phyloP scores from a whole-genome alignment of 345 rosid species.

The Reutealis trisperma region DNA sequence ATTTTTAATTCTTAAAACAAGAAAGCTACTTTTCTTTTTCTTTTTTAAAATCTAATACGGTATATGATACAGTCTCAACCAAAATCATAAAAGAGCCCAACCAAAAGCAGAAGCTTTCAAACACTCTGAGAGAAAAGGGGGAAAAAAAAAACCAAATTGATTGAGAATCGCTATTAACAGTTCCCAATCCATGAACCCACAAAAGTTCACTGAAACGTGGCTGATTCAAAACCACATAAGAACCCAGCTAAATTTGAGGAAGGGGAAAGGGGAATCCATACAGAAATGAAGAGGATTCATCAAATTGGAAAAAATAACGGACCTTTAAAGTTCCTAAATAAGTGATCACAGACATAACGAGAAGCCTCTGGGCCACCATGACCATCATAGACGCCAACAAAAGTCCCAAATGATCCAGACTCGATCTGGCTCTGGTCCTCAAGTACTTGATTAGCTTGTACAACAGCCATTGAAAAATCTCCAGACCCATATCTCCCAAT shows the following conservation, averaged over 20 bases:
- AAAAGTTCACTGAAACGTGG: slow-evolving; percentile 2
- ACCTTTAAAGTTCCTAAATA: slow-evolving; percentile 81
- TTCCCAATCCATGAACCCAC: slow-evolving; percentile 9
- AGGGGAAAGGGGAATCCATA: not conserved
- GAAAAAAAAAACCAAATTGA: not conserved
- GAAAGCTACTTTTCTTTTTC: not conserved
- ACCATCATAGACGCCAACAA: slow-evolving; percentile 89
- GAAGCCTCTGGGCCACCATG: slow-evolving; percentile 93
- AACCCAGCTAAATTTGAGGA: slow-evolving; percentile 12
- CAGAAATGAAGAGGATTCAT: not conserved
- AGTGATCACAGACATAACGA: slow-evolving; percentile 79
- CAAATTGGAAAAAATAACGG: slow-evolving; percentile 21
- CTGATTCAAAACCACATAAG: slow-evolving; percentile 5
- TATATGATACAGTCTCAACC: not conserved
- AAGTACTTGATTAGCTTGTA: slow-evolving; percentile 83
- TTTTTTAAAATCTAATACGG: slow-evolving; percentile 9
- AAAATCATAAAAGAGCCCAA: slow-evolving; percentile 10
- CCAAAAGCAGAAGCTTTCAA: slow-evolving; percentile 12
- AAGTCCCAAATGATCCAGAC: slow-evolving; percentile 87
- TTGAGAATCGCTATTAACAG: slow-evolving; percentile 9
- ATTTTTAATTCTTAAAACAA: not conserved
- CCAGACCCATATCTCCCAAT: slow-evolving; percentile 64
- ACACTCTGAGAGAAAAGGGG: not conserved
- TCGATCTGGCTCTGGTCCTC: slow-evolving; percentile 94
- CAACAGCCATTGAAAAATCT: slow-evolving; percentile 88